Conservation (phyloP, 2,329 filamentous ascomycete genomes). For the Penicillium oxalicum region DNA sequence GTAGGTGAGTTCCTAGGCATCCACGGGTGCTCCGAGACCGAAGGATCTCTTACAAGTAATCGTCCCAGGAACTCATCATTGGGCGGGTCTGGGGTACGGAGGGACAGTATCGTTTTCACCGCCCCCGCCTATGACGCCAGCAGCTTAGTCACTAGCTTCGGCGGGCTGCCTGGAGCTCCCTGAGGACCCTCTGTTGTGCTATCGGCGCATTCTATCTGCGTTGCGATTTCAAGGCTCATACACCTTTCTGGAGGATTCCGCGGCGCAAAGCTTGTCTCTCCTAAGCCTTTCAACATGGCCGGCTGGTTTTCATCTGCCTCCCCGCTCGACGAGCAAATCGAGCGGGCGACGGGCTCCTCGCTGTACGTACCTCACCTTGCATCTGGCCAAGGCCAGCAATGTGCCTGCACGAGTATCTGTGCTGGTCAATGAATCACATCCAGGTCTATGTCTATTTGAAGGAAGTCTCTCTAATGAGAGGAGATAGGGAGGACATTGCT, state of each 20-base stretch:
- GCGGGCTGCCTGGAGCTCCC: constrained; percentile 17
- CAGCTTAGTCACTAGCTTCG: constrained; percentile 17
- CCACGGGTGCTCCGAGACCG: neutral
- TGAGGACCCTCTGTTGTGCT: constrained; percentile 10
- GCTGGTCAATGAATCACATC: too few species aligned
- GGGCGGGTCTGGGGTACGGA: constrained; percentile 18
- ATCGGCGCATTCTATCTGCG: neutral
- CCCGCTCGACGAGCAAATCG: constrained; percentile 93
- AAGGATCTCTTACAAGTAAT: constrained; percentile 3
- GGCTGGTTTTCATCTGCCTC: constrained; percentile 94
- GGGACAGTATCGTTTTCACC: constrained; percentile 25
- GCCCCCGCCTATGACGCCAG: constrained; percentile 34
- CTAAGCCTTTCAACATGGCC: constrained; percentile 62
- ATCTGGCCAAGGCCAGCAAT: constrained; percentile 5
- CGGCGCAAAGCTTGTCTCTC: constrained; percentile 6
- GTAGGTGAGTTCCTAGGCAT: constrained; percentile 1
- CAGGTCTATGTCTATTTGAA: too few species aligned
- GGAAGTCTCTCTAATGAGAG: too few species aligned
- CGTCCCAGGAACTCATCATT: constrained; percentile 12
- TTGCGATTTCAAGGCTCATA: neutral
- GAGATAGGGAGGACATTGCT: constrained; percentile 79
- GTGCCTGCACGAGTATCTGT: too few species aligned
- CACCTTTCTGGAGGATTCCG: constrained; percentile 3
- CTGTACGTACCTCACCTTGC: constrained; percentile 54
- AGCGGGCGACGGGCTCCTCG: constrained; percentile 89